These are phyloP conservation scores for Coniochaeta sp. DNA, from an alignment of 2,329 filamentous ascomycete genomes.

Conservation along the genomic window DNA sequence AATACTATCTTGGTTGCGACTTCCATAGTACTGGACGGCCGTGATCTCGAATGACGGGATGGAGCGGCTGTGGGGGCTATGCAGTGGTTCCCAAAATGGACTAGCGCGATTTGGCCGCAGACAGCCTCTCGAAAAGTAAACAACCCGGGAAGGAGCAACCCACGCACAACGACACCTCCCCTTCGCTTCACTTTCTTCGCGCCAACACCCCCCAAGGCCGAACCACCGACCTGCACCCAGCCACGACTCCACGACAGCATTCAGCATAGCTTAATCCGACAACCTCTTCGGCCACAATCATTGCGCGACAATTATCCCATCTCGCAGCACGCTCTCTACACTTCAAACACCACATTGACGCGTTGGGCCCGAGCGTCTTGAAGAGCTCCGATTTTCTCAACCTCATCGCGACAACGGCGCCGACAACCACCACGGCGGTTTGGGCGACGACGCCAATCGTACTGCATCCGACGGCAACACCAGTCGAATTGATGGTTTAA, in stretches of 20 bases:
- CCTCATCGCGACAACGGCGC: not conserved
- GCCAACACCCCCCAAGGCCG: not conserved
- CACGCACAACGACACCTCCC: not conserved
- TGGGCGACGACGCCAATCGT: not conserved
- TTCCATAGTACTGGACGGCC: no score
- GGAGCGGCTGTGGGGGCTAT: not conserved
- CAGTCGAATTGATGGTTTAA: not conserved
- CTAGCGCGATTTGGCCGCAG: slow-evolving; percentile 11
- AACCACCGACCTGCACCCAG: not conserved
- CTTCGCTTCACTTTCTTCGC: not conserved
- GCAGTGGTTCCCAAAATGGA: slow-evolving; percentile 9
- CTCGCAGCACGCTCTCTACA: not conserved
- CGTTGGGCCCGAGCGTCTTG: not conserved
- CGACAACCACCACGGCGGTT: not conserved
- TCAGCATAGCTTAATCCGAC: not conserved
- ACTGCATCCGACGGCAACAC: not conserved
- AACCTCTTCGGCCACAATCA: not conserved
- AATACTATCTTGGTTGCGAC: no score
- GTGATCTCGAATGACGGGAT: no score
- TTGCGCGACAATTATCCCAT: not conserved
- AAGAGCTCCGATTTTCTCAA: not conserved
- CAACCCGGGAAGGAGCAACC: slow-evolving; percentile 10
- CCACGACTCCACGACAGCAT: not conserved
- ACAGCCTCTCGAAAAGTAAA: slow-evolving; percentile 14
- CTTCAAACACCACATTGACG: not conserved